phyloP scores from a whole-genome alignment of 257 asterid genomes.

The Rubia yunnanensis region DNA sequence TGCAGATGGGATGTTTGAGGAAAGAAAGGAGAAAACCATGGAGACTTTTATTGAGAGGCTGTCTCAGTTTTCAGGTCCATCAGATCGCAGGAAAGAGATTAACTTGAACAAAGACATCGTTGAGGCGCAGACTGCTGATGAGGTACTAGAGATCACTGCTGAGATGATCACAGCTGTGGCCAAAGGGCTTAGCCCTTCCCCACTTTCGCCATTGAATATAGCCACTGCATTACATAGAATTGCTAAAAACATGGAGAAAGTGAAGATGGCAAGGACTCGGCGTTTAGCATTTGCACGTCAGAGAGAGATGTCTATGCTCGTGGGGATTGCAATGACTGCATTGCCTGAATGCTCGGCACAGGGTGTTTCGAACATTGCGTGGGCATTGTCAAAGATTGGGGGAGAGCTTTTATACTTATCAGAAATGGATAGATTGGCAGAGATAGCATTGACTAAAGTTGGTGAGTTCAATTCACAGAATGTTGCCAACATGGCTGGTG shows the following conservation, averaged over 20 bases:
- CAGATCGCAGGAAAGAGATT: constrained; percentile 76
- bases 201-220: constrained; percentile 78
- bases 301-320: constrained; percentile 89
- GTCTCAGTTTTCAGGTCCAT: constrained; percentile 82
- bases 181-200: constrained; percentile 92
- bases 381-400: constrained; percentile 93
- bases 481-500: constrained; percentile 88
- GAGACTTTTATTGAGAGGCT: constrained; percentile 73
- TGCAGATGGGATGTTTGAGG: constrained; percentile 75
- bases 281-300: constrained; percentile 79
- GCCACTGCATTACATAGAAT: constrained; percentile 91
- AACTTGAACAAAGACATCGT: constrained; percentile 64
- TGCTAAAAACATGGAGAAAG: constrained; percentile 97
- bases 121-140: constrained; percentile 79
- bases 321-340: constrained; percentile 83
- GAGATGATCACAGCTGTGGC: constrained; percentile 67
- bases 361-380: constrained; percentile 82
- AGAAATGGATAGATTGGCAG: constrained; percentile 93
- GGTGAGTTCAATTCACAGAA: constrained; percentile 78
- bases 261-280: constrained; percentile 49
- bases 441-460: constrained; percentile 67
- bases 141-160: constrained; percentile 73
- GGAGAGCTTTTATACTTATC: constrained; percentile 90
- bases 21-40: constrained; percentile 49
- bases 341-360: constrained; percentile 88